These are phyloP conservation scores for Verruconis gallopava DNA, from an alignment of 2,329 filamentous ascomycete species.

Conservation along the genomic window DNA sequence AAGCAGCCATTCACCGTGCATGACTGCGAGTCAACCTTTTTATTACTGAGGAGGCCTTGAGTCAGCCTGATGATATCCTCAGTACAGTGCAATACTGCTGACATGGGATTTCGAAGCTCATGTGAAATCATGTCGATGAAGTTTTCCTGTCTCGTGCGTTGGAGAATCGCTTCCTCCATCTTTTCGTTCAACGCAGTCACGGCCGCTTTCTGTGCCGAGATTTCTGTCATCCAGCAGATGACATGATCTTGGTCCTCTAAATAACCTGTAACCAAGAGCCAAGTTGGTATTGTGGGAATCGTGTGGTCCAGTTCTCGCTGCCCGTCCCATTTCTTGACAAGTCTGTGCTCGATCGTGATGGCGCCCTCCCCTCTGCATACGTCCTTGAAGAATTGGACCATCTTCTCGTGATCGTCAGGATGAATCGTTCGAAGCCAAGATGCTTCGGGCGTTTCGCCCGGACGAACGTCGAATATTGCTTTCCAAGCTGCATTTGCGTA, in stretches of 20 bases:
- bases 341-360: constrained; percentile 4
- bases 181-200: constrained; percentile 2
- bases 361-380: constrained; percentile 1
- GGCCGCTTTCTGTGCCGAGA: constrained; percentile 9
- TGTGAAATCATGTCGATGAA: constrained; percentile 10
- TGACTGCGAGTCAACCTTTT: too few relatives aligned
- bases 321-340: background rate
- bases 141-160: constrained; percentile 3
- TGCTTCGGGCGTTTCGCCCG: background rate
- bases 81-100: constrained; percentile 7
- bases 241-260: background rate
- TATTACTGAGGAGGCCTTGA: background rate
- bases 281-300: background rate
- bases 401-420: constrained; percentile 1
- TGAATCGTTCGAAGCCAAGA: constrained; percentile 7
- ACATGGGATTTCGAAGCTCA: constrained; percentile 9
- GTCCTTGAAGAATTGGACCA: constrained; percentile 4
- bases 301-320: background rate
- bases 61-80: background rate
- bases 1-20: background rate
- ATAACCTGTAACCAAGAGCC: background rate
- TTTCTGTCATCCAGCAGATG: constrained; percentile 8
- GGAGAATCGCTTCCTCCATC: constrained; percentile 7
- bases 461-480: background rate
- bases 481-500: constrained; percentile 6